A percentile compares a stretch with the other conserved stretches of the same genome.
Conservation (phyloP, 164 flowering plant genomes). For the Santalum album region DNA sequence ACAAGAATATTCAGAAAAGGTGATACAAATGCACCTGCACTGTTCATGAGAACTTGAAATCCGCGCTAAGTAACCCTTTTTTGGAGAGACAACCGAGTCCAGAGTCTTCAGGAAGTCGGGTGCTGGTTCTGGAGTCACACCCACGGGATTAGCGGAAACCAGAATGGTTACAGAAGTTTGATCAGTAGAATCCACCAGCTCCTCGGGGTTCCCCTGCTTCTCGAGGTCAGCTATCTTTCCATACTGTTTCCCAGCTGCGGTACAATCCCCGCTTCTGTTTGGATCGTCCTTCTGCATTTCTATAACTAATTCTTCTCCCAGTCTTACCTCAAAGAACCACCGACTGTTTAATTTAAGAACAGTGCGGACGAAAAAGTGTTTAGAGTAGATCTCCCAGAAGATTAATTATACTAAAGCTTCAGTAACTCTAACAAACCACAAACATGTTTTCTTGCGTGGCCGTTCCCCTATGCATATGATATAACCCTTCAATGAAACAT, state of each 20-base stretch:
- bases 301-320: too few relatives aligned
- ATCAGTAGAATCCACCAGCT: slow-evolving; percentile 5
- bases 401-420: too few relatives aligned
- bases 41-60: slow-evolving; percentile 34
- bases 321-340: too few relatives aligned
- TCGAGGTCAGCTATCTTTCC: neutral
- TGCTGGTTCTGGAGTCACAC: neutral
- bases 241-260: neutral
- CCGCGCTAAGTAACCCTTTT: neutral
- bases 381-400: too few relatives aligned
- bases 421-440: too few relatives aligned
- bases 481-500: too few relatives aligned
- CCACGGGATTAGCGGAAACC: slow-evolving; percentile 9
- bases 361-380: too few relatives aligned
- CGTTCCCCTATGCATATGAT: too few relatives aligned
- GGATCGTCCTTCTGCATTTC: neutral
- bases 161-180: slow-evolving; percentile 12
- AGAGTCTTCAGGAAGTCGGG: neutral
- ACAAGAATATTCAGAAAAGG: neutral
- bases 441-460: too few relatives aligned
- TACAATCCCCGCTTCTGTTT: neutral
- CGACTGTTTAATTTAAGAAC: too few relatives aligned
- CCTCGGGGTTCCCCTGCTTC: slow-evolving; percentile 1
- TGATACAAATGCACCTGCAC: slow-evolving; percentile 41
- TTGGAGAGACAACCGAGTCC: neutral